Base-by-base conservation (phyloP, 176 grass and related monocot genomes). In the Guadua angustifolia region DNA sequence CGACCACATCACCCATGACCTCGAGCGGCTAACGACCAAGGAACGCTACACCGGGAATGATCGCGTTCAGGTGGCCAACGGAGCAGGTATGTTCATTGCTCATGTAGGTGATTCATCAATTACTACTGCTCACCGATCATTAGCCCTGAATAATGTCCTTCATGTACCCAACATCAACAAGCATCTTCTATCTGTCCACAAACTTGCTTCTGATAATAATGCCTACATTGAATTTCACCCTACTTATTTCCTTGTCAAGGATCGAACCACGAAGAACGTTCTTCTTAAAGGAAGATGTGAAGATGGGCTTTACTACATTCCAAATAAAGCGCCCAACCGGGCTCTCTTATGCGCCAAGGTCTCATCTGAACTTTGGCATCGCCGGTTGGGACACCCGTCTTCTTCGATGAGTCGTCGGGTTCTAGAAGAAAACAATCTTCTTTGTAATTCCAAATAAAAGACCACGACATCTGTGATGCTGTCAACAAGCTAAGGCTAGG, bases 291-390 rank as follows among this genome's bases (percentile, higher is more conserved):
- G 49, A 51, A 5, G 5, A 0, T 51, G 49, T 17, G 15, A 51
- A 51, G 49, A 4, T 51, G 49, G 49, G 4, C 5, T 51, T 14
- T 51, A 49, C 14, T 5, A 0, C 4, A 21, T 21, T 55, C 50
- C 52, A 55, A 55, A 55, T 55, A 55, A 55, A 3, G 0, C 18
- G 0, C 0, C 1, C 6, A 1, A 0, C 1, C 6, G 0, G 18
- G 18, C 52, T 0, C 0, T 55, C 7, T 6, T 0, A 1, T 2
- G 0, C 0, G 1, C 0, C 2, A 55, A 55, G 52, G 6, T 5
- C 0, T 0, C 18, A 0, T 2, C 6, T 21, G 17, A 55, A 19
- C 17, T 55, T 2, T 55, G 52, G 18, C 52, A 55, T 2, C 6
- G 18, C 0, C 18, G 18, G 0, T 1, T 55, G 6, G 52, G 52